Base-by-base conservation (phyloP, 306 rosid genomes). In the Inga laurina region DNA sequence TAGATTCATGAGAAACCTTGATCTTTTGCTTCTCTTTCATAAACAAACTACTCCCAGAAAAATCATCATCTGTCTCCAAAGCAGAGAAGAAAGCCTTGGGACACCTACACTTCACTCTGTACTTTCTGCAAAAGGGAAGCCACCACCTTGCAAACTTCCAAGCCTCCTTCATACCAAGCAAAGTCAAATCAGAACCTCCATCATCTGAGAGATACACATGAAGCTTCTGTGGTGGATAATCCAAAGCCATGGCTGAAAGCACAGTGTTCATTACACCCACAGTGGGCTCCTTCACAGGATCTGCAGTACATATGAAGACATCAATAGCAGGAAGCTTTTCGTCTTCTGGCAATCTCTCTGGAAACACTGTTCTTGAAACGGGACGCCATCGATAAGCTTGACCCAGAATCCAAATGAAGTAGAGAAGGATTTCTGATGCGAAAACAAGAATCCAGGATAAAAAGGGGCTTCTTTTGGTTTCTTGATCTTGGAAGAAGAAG, bases 201-300 rank as follows among this genome's bases (percentile, higher is more conserved):
- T 92, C 97, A 65, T 94, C 97, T 0, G 97, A 94, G 8, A 94
- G 87, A 81, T 92, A 94, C 44, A 92, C 88, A 18, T 88, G 88
- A 73, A 94, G 93, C 88, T 91, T 94, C 59, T 91, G 80, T 10
- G 85, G 80, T 0, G 96, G 96, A 77, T 92, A 94, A 74, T 90
- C 96, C 74, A 94, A 81, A 8, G 93, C 91, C 92, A 94, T 86
- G 76, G 92, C 93, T 4, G 98, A 92, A 62, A 94, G 37, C 18
- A 94, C 90, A 39, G 90, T 91, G 74, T 93, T 94, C 97, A 93
- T 93, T 24, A 93, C 97, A 34, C 76, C 90, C 41, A 85, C 21
- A 51, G 92, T 78, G 5, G 98, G 98, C 77, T 94, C 98, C 79
- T 80, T 93, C 9, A 77, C 78, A 16, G 92, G 91, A 76, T 94